Evolutionary conservation across 495 filamentous ascomycete species (phyloP), one percentile per base, ranked within the genome.

Genomic region (Rostrohypoxylon terebratum): DNA sequence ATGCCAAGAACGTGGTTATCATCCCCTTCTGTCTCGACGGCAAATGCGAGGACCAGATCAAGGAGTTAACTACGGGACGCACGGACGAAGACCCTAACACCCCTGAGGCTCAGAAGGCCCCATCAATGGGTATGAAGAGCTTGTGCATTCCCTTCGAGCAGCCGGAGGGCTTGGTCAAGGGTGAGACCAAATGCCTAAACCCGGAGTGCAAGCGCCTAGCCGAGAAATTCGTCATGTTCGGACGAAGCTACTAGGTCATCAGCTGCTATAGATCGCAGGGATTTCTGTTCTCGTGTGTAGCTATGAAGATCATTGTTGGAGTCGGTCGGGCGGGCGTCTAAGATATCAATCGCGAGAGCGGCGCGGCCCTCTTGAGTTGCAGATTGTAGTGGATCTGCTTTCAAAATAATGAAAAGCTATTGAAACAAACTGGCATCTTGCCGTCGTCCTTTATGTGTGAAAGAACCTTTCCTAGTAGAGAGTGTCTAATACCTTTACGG

Each of bases 141-240:
- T 85, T 99, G 75, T 99, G 96, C 80, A 98, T 99, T 85, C 96
- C 96, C 20, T 97, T 97, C 77, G 93, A 98, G 71, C 96, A 98
- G 82, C 94, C 95, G 38, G 89, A 91, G 72, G 93, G 90, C 38
- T 81, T 97, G 64, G 83, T 89, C 65, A 82, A 88, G 68, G 94
- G 93, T 31, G 89, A 91, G 79, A 97, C 93, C 57, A 94, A 94
- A 82, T 99, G 96, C 79, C 82, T 90, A 68, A 96, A 93, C 84
- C 94, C 96, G 28, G 87, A 96, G 69, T 99, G 96, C 80, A 81
- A 76, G 47, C 84, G 83, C 8, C 66, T 87, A 11, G 94, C 94
- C 21, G 88, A 94, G 86, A 85, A 90, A 68, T 97, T 92, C 90
- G 90, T 90, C 79, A 90, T 96, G 89, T 97, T 96, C 80, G 94